Conservation (phyloP, 805 yeast genomes). For the Sugiyamaella mastotermitis region DNA sequence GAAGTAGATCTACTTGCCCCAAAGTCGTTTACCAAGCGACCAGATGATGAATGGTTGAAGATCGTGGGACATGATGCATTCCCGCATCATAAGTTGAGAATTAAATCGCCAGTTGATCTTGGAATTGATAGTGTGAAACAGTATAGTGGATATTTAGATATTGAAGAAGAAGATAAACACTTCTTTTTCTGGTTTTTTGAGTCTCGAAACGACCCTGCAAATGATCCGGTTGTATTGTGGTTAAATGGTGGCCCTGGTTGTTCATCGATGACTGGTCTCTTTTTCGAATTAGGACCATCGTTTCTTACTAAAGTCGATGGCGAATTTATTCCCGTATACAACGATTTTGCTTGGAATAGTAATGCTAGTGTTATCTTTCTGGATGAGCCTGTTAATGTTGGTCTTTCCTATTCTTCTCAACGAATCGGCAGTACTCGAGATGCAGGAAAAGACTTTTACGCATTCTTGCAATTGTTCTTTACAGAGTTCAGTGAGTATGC, state of each 20-base stretch:
- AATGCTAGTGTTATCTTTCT: conserved; percentile 89
- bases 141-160: conserved; percentile 70
- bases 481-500: conserved; percentile 76
- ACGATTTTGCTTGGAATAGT: conserved; percentile 87
- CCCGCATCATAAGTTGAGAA: conserved; percentile 50
- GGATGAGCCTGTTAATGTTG: conserved; percentile 94
- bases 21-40: no score
- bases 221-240: conserved; percentile 85
- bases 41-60: no score
- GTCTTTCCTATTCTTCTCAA: conserved; percentile 77
- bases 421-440: conserved; percentile 66
- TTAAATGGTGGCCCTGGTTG: conserved; percentile 98
- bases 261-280: conserved; percentile 83
- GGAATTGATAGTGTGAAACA: conserved; percentile 80
- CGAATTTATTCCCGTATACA: conserved; percentile 62
- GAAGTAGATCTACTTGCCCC: no score
- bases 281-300: conserved; percentile 92
- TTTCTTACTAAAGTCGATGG: conserved; percentile 62
- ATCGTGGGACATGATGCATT: conserved; percentile 39
- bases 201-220: conserved; percentile 72
- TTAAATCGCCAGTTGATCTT: conserved; percentile 56
- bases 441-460: conserved; percentile 86
- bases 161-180: conserved; percentile 81
- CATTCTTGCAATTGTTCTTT: conserved; percentile 81
- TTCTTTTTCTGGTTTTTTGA: conserved; percentile 92